Evolutionary conservation across 1,139 yeast species (phyloP).

Genomic region (Suhomyces coccinellae): DNA sequence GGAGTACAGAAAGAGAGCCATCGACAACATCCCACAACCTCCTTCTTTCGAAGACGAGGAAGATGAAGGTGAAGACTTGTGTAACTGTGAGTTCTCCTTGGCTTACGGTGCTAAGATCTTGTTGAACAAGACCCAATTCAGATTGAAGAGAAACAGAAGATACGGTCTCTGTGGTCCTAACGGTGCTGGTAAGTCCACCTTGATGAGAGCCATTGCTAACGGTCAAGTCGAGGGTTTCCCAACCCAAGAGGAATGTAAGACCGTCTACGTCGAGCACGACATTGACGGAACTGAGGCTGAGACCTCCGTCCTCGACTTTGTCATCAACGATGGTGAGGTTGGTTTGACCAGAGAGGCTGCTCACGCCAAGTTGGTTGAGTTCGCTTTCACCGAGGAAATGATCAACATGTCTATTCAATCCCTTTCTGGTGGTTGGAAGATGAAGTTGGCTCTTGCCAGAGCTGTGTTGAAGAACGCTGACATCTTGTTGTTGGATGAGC

Average conservation of each 20-base stretch:
- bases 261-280: slow-evolving; percentile 99
- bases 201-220: slow-evolving; percentile 99
- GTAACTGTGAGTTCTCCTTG: slow-evolving; percentile 99
- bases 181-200: slow-evolving; percentile 99
- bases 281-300: slow-evolving; percentile 98
- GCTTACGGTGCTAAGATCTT: slow-evolving; percentile 99
- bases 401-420: slow-evolving; percentile 89
- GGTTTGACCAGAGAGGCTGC: slow-evolving; percentile 70
- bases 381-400: slow-evolving; percentile 92
- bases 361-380: slow-evolving; percentile 75
- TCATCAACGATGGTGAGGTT: slow-evolving; percentile 77
- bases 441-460: slow-evolving; percentile 99
- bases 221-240: slow-evolving; percentile 99
- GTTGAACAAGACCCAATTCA: slow-evolving; percentile 98
- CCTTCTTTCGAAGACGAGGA: slow-evolving; percentile 98
- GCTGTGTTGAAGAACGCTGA: slow-evolving; percentile 99
- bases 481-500: slow-evolving; percentile 97
- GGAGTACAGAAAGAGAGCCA: slow-evolving; percentile 92
- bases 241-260: slow-evolving; percentile 95
- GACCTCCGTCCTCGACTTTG: slow-evolving; percentile 89
- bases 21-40: slow-evolving; percentile 96
- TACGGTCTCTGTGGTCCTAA: slow-evolving; percentile 99
- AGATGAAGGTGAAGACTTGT: slow-evolving; percentile 99
- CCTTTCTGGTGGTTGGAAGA: slow-evolving; percentile 99
- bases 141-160: slow-evolving; percentile 99